These are phyloP conservation scores for Aquanectria penicillioides DNA, from an alignment of 2,329 filamentous ascomycete genomes.

Conservation along the genomic window DNA sequence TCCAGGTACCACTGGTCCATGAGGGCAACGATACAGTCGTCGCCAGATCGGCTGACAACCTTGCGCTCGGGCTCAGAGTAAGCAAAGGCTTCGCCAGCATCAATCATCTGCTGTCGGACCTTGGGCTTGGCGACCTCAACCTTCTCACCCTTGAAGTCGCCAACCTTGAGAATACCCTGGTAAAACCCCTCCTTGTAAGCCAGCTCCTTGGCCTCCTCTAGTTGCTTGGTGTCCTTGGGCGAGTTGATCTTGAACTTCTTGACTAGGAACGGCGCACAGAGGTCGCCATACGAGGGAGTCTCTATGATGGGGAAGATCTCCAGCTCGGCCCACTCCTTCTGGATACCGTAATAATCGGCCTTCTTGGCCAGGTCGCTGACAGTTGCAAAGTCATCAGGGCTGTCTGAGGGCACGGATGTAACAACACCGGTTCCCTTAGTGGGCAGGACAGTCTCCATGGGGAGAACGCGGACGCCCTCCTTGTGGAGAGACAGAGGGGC, in stretches of 20 bases:
- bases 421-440: conserved; percentile 98
- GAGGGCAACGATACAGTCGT: conserved; percentile 92
- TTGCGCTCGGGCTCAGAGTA: conserved; percentile 94
- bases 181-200: conserved; percentile 99
- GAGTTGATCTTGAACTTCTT: conserved; percentile 97
- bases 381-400: conserved; percentile 91
- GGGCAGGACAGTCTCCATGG: conserved; percentile 93
- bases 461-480: conserved; percentile 85
- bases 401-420: conserved; percentile 94
- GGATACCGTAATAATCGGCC: conserved; percentile 93
- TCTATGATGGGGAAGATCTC: conserved; percentile 91
- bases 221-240: conserved; percentile 89
- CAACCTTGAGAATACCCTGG: conserved; percentile 88
- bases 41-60: conserved; percentile 88
- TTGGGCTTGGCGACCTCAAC: conserved; percentile 90
- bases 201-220: conserved; percentile 93
- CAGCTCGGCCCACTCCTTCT: conserved; percentile 95
- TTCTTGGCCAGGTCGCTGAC: conserved; percentile 91
- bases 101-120: conserved; percentile 80
- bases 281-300: conserved; percentile 86
- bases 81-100: conserved; percentile 82
- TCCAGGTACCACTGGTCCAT: conserved; percentile 99
- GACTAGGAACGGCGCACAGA: conserved; percentile 84
- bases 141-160: conserved; percentile 86
- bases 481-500: conserved; percentile 90